Conservation (phyloP, 495 filamentous ascomycete species). For the Neurospora tetraspora region DNA sequence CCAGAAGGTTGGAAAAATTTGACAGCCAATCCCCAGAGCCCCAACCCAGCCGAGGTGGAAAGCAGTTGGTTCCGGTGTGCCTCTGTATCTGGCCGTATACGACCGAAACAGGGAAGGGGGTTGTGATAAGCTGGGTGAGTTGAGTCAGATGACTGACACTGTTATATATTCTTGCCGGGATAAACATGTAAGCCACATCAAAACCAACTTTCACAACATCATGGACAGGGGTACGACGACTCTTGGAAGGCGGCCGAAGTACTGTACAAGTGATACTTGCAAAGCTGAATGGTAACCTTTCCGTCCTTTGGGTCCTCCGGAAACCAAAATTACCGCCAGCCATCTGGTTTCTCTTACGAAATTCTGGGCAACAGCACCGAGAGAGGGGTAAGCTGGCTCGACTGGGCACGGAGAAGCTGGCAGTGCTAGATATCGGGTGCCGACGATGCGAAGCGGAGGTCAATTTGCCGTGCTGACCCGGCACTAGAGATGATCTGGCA, state of each 20-base stretch:
- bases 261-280: background rate
- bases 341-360: background rate
- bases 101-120: background rate
- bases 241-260: background rate
- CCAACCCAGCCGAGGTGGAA: background rate
- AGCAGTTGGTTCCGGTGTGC: background rate
- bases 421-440: background rate
- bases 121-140: background rate
- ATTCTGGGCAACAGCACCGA: background rate
- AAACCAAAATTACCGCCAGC: background rate
- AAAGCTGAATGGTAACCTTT: background rate
- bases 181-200: background rate
- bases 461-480: background rate
- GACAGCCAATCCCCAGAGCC: background rate
- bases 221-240: background rate
- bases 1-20: background rate
- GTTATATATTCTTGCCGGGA: background rate
- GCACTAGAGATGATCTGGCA: background rate
- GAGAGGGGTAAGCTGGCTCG: background rate
- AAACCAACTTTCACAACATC: background rate
- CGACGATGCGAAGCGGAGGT: background rate
- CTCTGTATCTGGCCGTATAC: background rate
- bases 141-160: background rate
- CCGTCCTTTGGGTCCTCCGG: background rate
- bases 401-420: background rate